These are phyloP conservation scores for Loxodes magnus DNA, from an alignment of 73 alveolate genomes.

Conservation along the genomic window DNA sequence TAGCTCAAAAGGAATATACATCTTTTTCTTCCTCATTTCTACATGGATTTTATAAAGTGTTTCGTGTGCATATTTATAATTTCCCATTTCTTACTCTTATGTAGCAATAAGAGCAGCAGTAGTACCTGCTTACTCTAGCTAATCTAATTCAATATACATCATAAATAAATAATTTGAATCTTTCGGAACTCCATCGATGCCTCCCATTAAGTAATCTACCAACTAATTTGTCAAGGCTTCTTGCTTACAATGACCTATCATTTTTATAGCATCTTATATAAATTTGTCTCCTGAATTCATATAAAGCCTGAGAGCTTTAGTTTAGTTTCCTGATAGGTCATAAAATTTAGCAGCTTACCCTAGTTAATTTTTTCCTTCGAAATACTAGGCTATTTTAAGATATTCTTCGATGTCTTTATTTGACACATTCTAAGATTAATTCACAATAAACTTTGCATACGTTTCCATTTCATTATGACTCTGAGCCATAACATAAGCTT, in stretches of 20 bases:
- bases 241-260: slow-evolving; percentile 84
- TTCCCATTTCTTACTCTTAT: slow-evolving; percentile 89
- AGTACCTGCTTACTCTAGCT: slow-evolving; percentile 49
- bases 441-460: slow-evolving; percentile 77
- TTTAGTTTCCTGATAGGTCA: slow-evolving; percentile 85
- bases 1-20: slow-evolving; percentile 77
- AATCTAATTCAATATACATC: slow-evolving; percentile 39
- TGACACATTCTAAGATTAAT: too few relatives aligned
- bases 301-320: slow-evolving; percentile 82
- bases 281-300: slow-evolving; percentile 83
- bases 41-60: slow-evolving; percentile 74
- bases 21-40: slow-evolving; percentile 62
- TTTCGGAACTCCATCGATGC: slow-evolving; percentile 81
- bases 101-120: slow-evolving; percentile 89
- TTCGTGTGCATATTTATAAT: slow-evolving; percentile 93
- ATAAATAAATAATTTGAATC: slow-evolving; percentile 83
- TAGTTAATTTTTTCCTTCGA: slow-evolving; percentile 78
- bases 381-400: slow-evolving; percentile 78
- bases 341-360: slow-evolving; percentile 93
- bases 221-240: slow-evolving; percentile 84
- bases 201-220: slow-evolving; percentile 88
- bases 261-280: slow-evolving; percentile 86
- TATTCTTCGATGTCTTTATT: slow-evolving; percentile 85
- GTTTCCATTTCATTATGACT: slow-evolving; percentile 88
- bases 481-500: slow-evolving; percentile 90